Evolutionary conservation across 2,329 filamentous ascomycete species (phyloP), one percentile per base, ranked within the genome.

Genomic region (Sporothrix humicola): DNA sequence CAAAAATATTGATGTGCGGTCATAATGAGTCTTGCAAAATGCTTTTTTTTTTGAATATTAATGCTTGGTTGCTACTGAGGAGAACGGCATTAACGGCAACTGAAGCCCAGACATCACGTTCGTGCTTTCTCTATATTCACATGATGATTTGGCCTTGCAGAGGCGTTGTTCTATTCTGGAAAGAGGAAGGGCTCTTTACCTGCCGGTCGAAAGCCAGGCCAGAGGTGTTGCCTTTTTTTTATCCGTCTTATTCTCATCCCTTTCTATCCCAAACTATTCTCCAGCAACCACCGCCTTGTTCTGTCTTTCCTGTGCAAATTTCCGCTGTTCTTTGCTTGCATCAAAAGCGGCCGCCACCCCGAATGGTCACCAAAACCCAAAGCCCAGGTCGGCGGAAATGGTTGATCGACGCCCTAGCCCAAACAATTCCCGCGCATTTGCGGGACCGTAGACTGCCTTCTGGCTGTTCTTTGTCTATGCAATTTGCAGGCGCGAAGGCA

Each of bases 321-420:
- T 26, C 50, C 50, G n/a, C 52, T 54, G 6, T n/a, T n/a, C 50
- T 54, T 10, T 54, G 7, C 12, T 20, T n/a, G 7, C 20, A 3
- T 6, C 44, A 31, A 31, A 42, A 37, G 65, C 48, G 46, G 13
- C 48, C 5, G 10, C 20, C 5, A 37, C 31, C 31, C 31, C 23
- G 23, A 37, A 37, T 7, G 31, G 31, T 6, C 4, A 37, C 7
- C 31, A 37, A 2, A 44, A 48, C 42, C 65, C 65, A 56, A 17
- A 56, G 23, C 26, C 66, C 31, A 56, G 66, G 50, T 44, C 50
- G 26, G 50, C 17, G 66, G 31, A 37, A 44, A n/a, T 69, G 8
- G 31, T 44, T 42, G 66, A 54, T 56, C 26, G 48, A 42, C 61
- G 61, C 42, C n/a, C 37, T 46, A n/a, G n/a, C 17, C n/a, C 23